Base-by-base conservation (phyloP, 2,329 filamentous ascomycete species). In the Trichoderma hamatum region DNA sequence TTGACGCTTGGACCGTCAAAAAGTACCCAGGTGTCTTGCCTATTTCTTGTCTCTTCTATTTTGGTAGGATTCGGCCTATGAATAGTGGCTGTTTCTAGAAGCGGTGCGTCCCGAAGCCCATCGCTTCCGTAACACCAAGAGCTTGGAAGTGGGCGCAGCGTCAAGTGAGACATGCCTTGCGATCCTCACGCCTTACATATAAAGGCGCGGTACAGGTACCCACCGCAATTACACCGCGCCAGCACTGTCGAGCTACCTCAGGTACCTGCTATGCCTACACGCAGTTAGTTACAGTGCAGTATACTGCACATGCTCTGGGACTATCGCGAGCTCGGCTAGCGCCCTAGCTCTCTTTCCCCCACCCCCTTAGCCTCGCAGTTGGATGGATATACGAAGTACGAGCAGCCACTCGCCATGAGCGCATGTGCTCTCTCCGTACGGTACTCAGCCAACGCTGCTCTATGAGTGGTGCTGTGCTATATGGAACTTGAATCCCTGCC, bases 51-150 rank as follows among this genome's bases (percentile, higher is more conserved):
- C 39, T 43, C 39, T 43, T 43, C 39, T 9, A 6, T 30, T 24
- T 43, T 13, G 52, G 62, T 13, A 65, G 62, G 62, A 65, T 65
- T 46, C 52, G 55, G 62, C 62, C 51, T 36, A 32, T 56, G 26
- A 19, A 32, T 36, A 65, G 62, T 65, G 51, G 52, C 51, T 56
- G 62, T 65, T 65, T 65, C 62, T 65, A 65, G 62, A 65, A 65
- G 62, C 62, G 62, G 62, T 65, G 62, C 62, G 62, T 65, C 62
- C 62, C 62, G 62, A 65, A 56, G 52, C 51, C 21, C 62, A 32
- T 26, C 32, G 16, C 62, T 65, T 56, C 62, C 62, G 51, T 64
- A 54, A 54, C 26, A 54, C 24, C 26, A 54, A 19, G 34, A 49
- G 21, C 46, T 51, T 51, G 43, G 13, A 63, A 51, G 43, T 63